Evolutionary conservation across 768 basidiomycete species (phyloP), one percentile per base, ranked within the genome.

Genomic region (Pleurotus platypus): DNA sequence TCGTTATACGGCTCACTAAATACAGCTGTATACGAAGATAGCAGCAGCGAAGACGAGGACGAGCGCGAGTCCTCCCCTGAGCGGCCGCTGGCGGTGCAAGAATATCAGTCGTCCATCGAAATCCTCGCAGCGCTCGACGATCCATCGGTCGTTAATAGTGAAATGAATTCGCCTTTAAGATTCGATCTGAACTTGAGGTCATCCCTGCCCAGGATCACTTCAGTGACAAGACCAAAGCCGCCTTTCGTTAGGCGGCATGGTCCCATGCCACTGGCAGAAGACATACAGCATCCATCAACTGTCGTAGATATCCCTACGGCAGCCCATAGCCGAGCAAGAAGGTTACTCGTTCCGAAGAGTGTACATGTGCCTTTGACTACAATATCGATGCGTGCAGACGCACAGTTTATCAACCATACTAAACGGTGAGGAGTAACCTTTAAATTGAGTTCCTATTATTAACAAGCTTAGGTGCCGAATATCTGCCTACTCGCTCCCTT

Each of bases 341-440:
- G 69, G n/a, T 55, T 73, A 38, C 55, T 72, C n/a, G 46, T 69
- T 16, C 67, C 66, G 43, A 18, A 39, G n/a, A 51, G 58, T 13
- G n/a, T 4, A n/a, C 53, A 61, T 12, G 66, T 74, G 45, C 75
- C 77, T 9, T 59, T 78, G 47, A 67, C 71, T 46, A 75, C 77
- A 30, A 66, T 81, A 55, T 77, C 77, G 24, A 79, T 79, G 79
- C 66, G 74, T 42, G 72, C 70, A 35, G 75, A 79, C 55, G 64
- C 71, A n/a, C 75, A 81, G 49, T 78, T 78, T 60, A 73, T 78
- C 57, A 57, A 75, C 53, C 66, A 67, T 42, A 62, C 58, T 30
- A 61, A 67, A 58, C 68, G 69, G 72, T 68, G 45, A 66, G 63
- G 61, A 47, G 27, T 24, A 22, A 46, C 50, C 22, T 20, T 56